Evolutionary conservation across 495 filamentous ascomycete species (phyloP).

Genomic region (Amorphotheca resinae): DNA sequence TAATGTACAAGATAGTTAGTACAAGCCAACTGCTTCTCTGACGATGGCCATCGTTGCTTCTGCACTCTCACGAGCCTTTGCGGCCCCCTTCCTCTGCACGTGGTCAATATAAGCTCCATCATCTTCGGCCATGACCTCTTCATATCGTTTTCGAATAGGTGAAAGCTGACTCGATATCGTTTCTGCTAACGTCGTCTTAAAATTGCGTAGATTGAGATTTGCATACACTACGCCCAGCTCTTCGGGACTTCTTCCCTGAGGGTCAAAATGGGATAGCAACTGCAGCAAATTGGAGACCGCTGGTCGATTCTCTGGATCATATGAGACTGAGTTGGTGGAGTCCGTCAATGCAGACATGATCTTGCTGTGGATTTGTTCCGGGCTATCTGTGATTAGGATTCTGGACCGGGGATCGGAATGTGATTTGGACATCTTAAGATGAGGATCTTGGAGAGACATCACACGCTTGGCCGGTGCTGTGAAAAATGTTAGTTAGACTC

Average conservation of each 20-base stretch:
- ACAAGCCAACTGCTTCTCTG: constrained; percentile 48
- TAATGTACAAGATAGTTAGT: constrained; percentile 2
- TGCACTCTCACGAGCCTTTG: constrained; percentile 50
- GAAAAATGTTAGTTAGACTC: constrained; percentile 1
- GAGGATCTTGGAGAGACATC: constrained; percentile 74
- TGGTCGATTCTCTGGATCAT: constrained; percentile 56
- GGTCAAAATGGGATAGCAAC: constrained; percentile 54
- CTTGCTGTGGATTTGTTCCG: constrained; percentile 48
- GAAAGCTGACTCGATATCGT: constrained; percentile 42
- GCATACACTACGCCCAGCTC: constrained; percentile 43
- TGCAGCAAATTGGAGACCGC: constrained; percentile 81
- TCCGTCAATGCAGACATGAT: constrained; percentile 71
- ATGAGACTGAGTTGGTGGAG: constrained; percentile 45
- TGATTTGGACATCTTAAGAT: constrained; percentile 89
- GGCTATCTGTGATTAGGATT: constrained; percentile 66
- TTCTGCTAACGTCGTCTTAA: constrained; percentile 53
- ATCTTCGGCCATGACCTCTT: constrained; percentile 33
- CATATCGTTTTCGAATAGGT: constrained; percentile 49
- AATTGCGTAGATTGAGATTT: constrained; percentile 37
- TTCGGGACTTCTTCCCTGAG: constrained; percentile 28
- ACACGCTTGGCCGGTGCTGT: constrained; percentile 65
- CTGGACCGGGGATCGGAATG: constrained; percentile 48
- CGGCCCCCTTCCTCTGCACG: constrained; percentile 45
- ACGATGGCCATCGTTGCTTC: constrained; percentile 54
- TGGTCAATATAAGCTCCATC: constrained; percentile 41